phyloP scores from a whole-genome alignment of 2,329 filamentous ascomycete species.

The Colletotrichum siamense region DNA sequence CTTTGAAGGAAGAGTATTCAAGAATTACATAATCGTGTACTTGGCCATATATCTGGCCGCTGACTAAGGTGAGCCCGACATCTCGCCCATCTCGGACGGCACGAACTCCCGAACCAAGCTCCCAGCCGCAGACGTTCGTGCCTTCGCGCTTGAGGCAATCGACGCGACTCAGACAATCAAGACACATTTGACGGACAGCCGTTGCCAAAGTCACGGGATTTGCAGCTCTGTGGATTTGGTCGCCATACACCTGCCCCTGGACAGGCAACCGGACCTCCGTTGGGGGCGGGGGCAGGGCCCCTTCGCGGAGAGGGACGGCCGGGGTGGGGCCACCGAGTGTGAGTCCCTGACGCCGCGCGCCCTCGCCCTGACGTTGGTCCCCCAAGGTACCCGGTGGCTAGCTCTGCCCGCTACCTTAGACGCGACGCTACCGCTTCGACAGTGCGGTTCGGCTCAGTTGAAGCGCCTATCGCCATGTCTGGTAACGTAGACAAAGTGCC shows the following conservation, averaged over 20 bases:
- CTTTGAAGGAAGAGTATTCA: not conserved
- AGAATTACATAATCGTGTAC: not conserved
- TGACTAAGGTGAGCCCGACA: not conserved
- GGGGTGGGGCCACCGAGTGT: not conserved
- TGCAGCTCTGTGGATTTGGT: not conserved
- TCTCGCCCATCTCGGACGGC: not conserved
- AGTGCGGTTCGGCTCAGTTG: not conserved
- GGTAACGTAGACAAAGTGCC: not conserved
- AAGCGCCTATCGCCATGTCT: not conserved
- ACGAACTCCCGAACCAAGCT: not conserved
- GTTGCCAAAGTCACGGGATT: not conserved
- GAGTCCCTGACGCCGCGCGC: slow-evolving; percentile 16
- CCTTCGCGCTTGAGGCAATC: not conserved
- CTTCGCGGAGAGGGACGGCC: not conserved
- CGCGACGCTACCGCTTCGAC: slow-evolving; percentile 6
- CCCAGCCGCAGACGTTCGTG: not conserved
- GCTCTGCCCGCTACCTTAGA: not conserved
- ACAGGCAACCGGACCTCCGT: slow-evolving; percentile 16
- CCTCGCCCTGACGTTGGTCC: slow-evolving; percentile 10
- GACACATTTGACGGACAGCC: not conserved
- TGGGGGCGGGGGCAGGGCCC: not conserved
- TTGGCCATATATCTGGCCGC: not conserved
- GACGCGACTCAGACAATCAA: not conserved
- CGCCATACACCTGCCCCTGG: not conserved
- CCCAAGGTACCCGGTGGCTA: not conserved